A percentile compares a stretch with the other conserved stretches of the same genome.
These are phyloP conservation scores for Gossypium lobatum DNA, from an alignment of 441 rosid species.

Conservation along the genomic window DNA sequence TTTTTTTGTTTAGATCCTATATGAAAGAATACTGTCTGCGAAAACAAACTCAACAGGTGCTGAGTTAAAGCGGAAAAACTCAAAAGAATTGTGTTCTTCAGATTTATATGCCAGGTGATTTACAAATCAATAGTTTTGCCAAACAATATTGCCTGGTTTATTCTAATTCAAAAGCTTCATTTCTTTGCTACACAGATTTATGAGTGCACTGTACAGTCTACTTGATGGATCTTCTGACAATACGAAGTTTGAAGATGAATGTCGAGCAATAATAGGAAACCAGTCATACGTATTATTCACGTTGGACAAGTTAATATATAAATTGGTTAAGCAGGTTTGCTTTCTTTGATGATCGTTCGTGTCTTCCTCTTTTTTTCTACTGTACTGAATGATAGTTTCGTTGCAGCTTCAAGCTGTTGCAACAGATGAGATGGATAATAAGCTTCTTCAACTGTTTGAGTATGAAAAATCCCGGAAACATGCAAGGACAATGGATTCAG, in stretches of 20 bases:
- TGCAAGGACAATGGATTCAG: slow-evolving; percentile 55
- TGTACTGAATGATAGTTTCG: slow-evolving; percentile 20
- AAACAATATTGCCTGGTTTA: background rate
- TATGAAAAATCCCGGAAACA: slow-evolving; percentile 75
- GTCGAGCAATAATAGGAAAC: slow-evolving; percentile 91
- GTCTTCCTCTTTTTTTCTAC: slow-evolving; percentile 2
- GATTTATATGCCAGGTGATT: slow-evolving; percentile 79
- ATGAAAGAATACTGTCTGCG: slow-evolving; percentile 89
- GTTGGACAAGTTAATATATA: slow-evolving; percentile 87
- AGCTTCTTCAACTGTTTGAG: slow-evolving; percentile 78
- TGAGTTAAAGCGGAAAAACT: slow-evolving; percentile 60
- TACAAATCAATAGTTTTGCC: slow-evolving; percentile 7
- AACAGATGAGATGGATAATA: slow-evolving; percentile 83
- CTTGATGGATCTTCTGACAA: slow-evolving; percentile 93
- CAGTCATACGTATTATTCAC: slow-evolving; percentile 92
- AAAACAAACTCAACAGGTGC: slow-evolving; percentile 55
- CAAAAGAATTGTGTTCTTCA: slow-evolving; percentile 43
- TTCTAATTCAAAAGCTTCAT: slow-evolving; percentile 10
- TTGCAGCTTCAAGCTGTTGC: slow-evolving; percentile 92
- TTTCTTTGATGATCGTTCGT: slow-evolving; percentile 2
- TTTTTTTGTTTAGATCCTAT: slow-evolving; percentile 47
- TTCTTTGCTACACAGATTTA: slow-evolving; percentile 48
- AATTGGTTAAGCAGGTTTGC: slow-evolving; percentile 86
- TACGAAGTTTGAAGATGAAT: slow-evolving; percentile 95
- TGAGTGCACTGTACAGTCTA: slow-evolving; percentile 73